A percentile compares a stretch with the other conserved stretches of the same genome.
Evolutionary conservation across 176 grass and related monocot genomes (phyloP).

Genomic region (Triticum monococcum): DNA sequence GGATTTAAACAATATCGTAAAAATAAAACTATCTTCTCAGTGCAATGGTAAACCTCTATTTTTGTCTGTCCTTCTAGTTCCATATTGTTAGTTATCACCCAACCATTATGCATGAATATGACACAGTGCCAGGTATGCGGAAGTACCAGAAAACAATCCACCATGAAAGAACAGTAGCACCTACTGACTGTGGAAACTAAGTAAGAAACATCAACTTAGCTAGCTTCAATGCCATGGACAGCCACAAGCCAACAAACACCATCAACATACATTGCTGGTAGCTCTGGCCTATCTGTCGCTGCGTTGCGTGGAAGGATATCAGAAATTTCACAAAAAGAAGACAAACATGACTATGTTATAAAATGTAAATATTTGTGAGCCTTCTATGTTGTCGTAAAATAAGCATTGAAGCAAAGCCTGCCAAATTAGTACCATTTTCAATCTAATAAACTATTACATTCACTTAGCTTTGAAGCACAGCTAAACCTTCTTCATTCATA

Average conservation of each 20-base stretch:
- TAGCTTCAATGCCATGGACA: not conserved
- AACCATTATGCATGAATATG: not conserved
- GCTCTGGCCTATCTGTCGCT: not conserved
- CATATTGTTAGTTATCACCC: not conserved
- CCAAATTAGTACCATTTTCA: not conserved
- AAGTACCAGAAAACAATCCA: not conserved
- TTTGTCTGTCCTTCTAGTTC: not conserved
- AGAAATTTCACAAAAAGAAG: not conserved
- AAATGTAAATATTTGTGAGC: not conserved
- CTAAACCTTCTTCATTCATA: not conserved
- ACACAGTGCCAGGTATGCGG: not conserved
- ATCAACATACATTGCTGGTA: constrained; percentile 3
- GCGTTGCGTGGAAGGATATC: not conserved
- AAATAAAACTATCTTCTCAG: not conserved
- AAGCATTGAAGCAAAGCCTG: not conserved
- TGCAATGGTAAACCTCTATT: not conserved
- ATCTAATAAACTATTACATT: not conserved
- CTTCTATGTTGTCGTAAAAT: not conserved
- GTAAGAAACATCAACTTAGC: not conserved
- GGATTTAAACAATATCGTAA: not conserved
- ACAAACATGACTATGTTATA: not conserved
- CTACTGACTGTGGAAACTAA: not conserved
- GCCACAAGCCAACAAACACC: not conserved
- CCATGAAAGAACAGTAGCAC: not conserved
- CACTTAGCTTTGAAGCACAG: not conserved